Conservation (phyloP, 2,329 filamentous ascomycete genomes). For the Fusarium lyarnte region DNA sequence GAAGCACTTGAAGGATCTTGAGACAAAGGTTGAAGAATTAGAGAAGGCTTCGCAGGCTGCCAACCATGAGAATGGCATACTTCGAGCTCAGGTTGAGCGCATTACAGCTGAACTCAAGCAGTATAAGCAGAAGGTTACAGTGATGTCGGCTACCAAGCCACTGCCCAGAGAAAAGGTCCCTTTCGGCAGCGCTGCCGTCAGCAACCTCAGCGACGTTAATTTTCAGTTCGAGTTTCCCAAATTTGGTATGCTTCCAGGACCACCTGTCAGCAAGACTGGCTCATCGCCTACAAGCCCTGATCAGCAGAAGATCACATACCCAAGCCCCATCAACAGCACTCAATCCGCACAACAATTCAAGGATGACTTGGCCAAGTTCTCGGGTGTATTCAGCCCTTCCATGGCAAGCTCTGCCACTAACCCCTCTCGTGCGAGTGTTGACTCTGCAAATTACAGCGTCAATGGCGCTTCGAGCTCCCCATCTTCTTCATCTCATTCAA, state of each 20-base stretch:
- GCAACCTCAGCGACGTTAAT: conserved; percentile 76
- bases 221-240: conserved; percentile 97
- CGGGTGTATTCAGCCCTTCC: conserved; percentile 68
- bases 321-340: conserved; percentile 41
- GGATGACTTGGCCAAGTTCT: conserved; percentile 64
- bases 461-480: conserved; percentile 70
- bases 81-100: conserved; percentile 89
- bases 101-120: conserved; percentile 86
- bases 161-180: conserved; percentile 52
- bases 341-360: conserved; percentile 49
- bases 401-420: conserved; percentile 57
- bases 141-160: conserved; percentile 55
- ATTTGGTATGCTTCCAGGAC: conserved; percentile 78
- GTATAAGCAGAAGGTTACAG: conserved; percentile 86
- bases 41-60: conserved; percentile 85
- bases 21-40: conserved; percentile 78
- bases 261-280: conserved; percentile 45
- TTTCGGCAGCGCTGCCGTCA: conserved; percentile 60
- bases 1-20: conserved; percentile 85
- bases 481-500: conserved; percentile 70
- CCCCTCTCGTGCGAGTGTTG: conserved; percentile 60
- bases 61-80: conserved; percentile 84
- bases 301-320: conserved; percentile 34
- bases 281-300: conserved; percentile 49
- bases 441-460: conserved; percentile 59